These are phyloP conservation scores for Miscanthus lutarioriparius DNA, from an alignment of 176 grass and related monocot genomes.

Conservation along the genomic window DNA sequence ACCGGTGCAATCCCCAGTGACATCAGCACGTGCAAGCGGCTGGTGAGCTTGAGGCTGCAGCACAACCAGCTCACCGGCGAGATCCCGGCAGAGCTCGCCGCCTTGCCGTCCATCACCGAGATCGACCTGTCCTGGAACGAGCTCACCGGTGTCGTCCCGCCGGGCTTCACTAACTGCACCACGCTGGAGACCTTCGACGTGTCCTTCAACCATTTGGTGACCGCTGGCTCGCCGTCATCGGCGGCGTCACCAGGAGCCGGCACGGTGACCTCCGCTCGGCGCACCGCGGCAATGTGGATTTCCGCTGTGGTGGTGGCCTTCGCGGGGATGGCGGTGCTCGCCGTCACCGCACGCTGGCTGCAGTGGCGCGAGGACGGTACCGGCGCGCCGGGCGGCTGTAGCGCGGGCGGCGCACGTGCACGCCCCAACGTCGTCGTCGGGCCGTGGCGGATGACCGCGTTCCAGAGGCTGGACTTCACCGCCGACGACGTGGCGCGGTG, in stretches of 20 bases:
- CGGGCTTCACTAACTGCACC: conserved; percentile 67
- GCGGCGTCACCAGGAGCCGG: background rate
- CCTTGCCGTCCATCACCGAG: conserved; percentile 84
- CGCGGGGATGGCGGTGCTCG: conserved; percentile 63
- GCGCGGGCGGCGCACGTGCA: background rate
- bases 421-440: background rate
- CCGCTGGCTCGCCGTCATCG: conserved; percentile 25
- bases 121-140: conserved; percentile 80
- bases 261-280: background rate
- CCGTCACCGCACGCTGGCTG: conserved; percentile 59
- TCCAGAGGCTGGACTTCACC: conserved; percentile 79
- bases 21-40: conserved; percentile 53
- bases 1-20: conserved; percentile 58
- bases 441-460: conserved; percentile 75
- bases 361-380: conserved; percentile 36
- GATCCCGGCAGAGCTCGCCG: conserved; percentile 61
- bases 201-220: conserved; percentile 62
- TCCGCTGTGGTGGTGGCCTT: conserved; percentile 61
- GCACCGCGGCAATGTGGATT: conserved; percentile 51
- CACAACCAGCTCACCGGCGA: conserved; percentile 61
- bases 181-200: conserved; percentile 86
- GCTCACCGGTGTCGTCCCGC: conserved; percentile 65
- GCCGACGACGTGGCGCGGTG: conserved; percentile 74
- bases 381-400: background rate
- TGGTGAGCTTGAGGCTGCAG: conserved; percentile 77